Conservation (phyloP, 176 grass and related monocot species). For the Aegilops tauschii region DNA sequence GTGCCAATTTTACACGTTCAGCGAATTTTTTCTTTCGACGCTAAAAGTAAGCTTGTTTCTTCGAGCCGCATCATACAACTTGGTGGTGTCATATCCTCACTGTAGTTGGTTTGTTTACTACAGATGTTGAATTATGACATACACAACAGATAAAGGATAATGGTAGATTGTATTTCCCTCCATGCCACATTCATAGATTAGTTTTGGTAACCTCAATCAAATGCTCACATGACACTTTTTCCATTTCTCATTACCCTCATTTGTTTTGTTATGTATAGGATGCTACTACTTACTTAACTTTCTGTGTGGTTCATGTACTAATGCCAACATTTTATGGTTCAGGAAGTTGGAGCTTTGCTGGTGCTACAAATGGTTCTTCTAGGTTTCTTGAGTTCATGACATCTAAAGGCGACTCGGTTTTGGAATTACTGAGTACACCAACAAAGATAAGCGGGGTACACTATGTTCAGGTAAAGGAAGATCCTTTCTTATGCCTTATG, state of each 20-base stretch:
- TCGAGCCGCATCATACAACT: background rate
- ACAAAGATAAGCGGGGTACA: slow-evolving; percentile 98
- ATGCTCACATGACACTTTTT: background rate
- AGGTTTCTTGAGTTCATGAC: slow-evolving; percentile 84
- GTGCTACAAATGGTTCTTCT: slow-evolving; percentile 75
- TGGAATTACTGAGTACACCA: slow-evolving; percentile 88
- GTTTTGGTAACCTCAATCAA: background rate
- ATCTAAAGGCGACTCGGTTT: slow-evolving; percentile 74
- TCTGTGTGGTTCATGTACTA: slow-evolving; percentile 16
- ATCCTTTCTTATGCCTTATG: background rate
- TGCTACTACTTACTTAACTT: background rate
- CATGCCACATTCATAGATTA: background rate
- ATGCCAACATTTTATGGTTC: slow-evolving; percentile 31
- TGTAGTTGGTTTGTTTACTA: background rate
- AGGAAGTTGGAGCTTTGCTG: slow-evolving; percentile 88
- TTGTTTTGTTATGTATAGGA: slow-evolving; percentile 7
- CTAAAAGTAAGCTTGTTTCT: background rate
- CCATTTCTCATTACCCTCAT: background rate
- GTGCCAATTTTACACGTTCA: background rate
- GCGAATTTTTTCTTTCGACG: background rate
- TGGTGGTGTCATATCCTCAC: background rate
- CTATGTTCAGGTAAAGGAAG: slow-evolving; percentile 76
- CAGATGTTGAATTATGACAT: background rate
- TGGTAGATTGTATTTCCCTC: background rate
- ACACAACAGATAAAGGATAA: background rate